phyloP scores from a whole-genome alignment of 2,329 filamentous ascomycete genomes.

The Esteya vermicola region DNA sequence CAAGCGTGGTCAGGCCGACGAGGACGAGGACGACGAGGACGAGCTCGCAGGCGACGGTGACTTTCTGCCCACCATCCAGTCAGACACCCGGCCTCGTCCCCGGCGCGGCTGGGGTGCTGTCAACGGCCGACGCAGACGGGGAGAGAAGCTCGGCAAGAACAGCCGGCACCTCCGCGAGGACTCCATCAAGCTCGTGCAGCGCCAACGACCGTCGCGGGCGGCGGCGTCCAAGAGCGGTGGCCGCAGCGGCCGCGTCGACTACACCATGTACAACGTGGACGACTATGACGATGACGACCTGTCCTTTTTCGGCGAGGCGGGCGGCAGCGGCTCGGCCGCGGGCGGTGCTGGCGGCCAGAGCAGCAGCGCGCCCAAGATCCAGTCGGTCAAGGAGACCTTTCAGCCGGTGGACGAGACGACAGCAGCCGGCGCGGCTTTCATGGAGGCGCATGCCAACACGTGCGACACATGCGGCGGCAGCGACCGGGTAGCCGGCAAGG shows the following conservation, averaged over 20 bases:
- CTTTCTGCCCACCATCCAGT: slow-evolving; percentile 14
- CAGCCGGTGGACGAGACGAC: slow-evolving; percentile 36
- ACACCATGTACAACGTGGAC: slow-evolving; percentile 11
- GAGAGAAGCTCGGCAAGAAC: background rate
- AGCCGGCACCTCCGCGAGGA: slow-evolving; percentile 7
- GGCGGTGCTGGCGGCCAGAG: too few relatives aligned
- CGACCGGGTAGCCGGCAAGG: slow-evolving; percentile 42
- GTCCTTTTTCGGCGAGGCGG: slow-evolving; percentile 31
- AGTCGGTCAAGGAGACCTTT: slow-evolving; percentile 63
- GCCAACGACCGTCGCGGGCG: slow-evolving; percentile 27
- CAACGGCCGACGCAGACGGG: slow-evolving; percentile 1
- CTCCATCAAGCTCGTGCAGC: slow-evolving; percentile 37
- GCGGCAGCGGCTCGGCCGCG: slow-evolving; percentile 17
- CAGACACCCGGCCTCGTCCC: slow-evolving; percentile 12
- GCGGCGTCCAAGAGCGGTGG: slow-evolving; percentile 23
- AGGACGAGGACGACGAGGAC: slow-evolving; percentile 13
- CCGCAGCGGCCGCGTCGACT: slow-evolving; percentile 31
- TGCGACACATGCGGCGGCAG: slow-evolving; percentile 60
- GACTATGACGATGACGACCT: slow-evolving; percentile 45
- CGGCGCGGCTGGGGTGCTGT: slow-evolving; percentile 6
- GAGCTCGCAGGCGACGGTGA: slow-evolving; percentile 17
- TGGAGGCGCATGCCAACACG: slow-evolving; percentile 48
- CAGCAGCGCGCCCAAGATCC: slow-evolving; percentile 33
- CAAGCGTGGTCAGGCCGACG: background rate
- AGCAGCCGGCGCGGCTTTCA: slow-evolving; percentile 44